Evolutionary conservation across 2,329 filamentous ascomycete genomes (phyloP), one percentile per base, ranked within the genome.

Genomic region (Fusarium sp.): DNA sequence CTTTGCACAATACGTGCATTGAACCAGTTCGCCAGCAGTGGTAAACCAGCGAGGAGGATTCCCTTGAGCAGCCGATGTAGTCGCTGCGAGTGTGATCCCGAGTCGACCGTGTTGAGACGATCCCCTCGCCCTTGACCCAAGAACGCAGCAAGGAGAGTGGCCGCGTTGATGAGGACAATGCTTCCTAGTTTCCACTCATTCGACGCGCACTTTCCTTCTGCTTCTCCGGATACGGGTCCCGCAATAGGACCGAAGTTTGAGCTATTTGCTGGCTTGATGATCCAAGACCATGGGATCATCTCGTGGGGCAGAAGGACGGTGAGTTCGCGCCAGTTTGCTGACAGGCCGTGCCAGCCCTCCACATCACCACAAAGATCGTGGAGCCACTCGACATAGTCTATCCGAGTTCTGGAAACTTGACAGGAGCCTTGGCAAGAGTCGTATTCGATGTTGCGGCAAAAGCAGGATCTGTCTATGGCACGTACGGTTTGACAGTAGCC

Each of bases 241-340:
- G 2, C n/a, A 10, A 14, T 13, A 45, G 20, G 48, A 27, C 27
- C 23, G 9, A 48, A 13, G 10, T 30, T 52, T 30, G 48, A n/a
- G 18, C 48, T 3, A 18, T 52, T 32, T 13, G 27, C 10, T 4
- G 68, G 60, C 1, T 41, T 56, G 3, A 76, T 2, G 37, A 6
- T 52, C 73, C 73, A 74, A 20, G 2, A 6, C 73, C 73, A 76
- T n/a, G 73, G 73, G 18, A 76, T 66, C 65, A 76, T 64, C 0
- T 76, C 73, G 2, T 9, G 30, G 7, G 34, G 59, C 0, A n/a
- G 41, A 2, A 45, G 62, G 0, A 18, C 4, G 1, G 63, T 5
- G 1, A 64, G 18, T 2, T 66, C 37, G 4, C 18, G 67, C 73
- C 73, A 75, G 5, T 41, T 20, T 0, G 50, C 4, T 16, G 48